These are phyloP conservation scores for Albophoma yamanashiensis DNA, from an alignment of 2,329 filamentous ascomycete genomes.

Conservation along the genomic window DNA sequence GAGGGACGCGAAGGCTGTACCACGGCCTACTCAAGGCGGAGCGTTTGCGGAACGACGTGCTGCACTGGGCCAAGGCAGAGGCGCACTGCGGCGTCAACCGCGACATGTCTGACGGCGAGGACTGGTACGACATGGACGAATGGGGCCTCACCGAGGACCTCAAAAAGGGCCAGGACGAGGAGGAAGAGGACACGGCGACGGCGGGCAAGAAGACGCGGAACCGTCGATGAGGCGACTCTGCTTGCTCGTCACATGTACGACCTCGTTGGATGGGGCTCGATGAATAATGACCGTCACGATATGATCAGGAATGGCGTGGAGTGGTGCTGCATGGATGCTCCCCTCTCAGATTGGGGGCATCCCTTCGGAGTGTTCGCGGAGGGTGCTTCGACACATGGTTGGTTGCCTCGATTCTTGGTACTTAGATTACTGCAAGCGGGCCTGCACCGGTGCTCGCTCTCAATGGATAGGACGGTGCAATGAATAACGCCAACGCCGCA, in stretches of 20 bases:
- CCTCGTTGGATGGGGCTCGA: neutral
- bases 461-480: neutral
- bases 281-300: neutral
- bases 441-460: neutral
- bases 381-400: neutral
- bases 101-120: slow-evolving; percentile 80
- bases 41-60: slow-evolving; percentile 58
- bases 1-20: slow-evolving; percentile 57
- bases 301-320: neutral
- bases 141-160: slow-evolving; percentile 66
- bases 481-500: no score
- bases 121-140: slow-evolving; percentile 78
- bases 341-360: neutral
- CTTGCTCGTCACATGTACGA: neutral
- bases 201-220: slow-evolving; percentile 52
- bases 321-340: neutral
- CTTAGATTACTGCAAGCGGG: neutral
- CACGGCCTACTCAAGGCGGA: slow-evolving; percentile 63
- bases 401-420: neutral
- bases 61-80: slow-evolving; percentile 69
- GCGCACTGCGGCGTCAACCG: slow-evolving; percentile 54
- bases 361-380: neutral
- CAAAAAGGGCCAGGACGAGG: slow-evolving; percentile 72
- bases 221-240: slow-evolving; percentile 25
- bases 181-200: slow-evolving; percentile 61